Conservation (phyloP, 768 basidiomycete genomes). For the Mycena metata region DNA sequence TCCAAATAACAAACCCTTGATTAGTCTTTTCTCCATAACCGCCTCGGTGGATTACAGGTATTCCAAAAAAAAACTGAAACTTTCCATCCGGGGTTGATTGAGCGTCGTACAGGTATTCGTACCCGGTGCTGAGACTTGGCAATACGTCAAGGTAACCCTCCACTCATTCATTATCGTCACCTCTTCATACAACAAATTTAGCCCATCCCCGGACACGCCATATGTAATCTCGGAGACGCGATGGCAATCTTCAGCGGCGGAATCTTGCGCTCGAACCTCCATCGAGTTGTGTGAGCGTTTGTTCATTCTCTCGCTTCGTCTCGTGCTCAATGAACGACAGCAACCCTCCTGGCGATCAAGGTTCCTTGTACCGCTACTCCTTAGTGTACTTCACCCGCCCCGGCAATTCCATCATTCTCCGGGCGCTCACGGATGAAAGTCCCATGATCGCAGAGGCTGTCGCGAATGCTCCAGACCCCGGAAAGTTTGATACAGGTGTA, state of each 20-base stretch:
- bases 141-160: slow-evolving; percentile 54
- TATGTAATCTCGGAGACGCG: slow-evolving; percentile 63
- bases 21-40: slow-evolving; percentile 56
- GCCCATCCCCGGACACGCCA: slow-evolving; percentile 59
- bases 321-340: no score
- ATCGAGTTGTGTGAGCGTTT: slow-evolving; percentile 53
- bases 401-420: slow-evolving; percentile 59
- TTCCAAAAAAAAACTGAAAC: no score
- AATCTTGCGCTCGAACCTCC: slow-evolving; percentile 58
- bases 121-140: slow-evolving; percentile 54
- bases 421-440: slow-evolving; percentile 61
- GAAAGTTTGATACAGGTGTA: slow-evolving; percentile 40
- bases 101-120: slow-evolving; percentile 59
- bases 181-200: slow-evolving; percentile 28
- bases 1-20: slow-evolving; percentile 8
- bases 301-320: no score
- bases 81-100: no score
- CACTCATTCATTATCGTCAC: not conserved
- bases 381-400: slow-evolving; percentile 74
- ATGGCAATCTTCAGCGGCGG: slow-evolving; percentile 62
- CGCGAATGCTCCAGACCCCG: slow-evolving; percentile 42
- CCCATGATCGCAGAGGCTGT: slow-evolving; percentile 59
- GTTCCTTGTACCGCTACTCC: slow-evolving; percentile 64
- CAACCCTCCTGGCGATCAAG: slow-evolving; percentile 64
- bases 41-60: slow-evolving; percentile 59